Evolutionary conservation across 768 basidiomycete species (phyloP).

Genomic region (Suillus ampliporus): DNA sequence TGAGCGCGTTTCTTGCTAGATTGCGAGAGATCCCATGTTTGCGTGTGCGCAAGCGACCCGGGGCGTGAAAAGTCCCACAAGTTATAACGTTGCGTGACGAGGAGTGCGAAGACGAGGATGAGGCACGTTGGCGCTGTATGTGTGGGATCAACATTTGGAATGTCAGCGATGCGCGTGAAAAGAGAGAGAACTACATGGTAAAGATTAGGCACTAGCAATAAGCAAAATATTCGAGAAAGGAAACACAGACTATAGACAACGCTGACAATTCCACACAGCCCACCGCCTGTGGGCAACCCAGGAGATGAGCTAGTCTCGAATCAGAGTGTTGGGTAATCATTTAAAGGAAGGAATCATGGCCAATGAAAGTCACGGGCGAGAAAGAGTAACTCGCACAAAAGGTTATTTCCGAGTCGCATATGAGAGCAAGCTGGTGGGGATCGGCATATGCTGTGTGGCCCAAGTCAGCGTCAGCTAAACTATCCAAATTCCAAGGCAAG

Average conservation of each 20-base stretch:
- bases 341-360: constrained; percentile 2
- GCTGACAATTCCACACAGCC: constrained; percentile 78
- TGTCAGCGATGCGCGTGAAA: constrained; percentile 76
- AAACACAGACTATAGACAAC: constrained; percentile 73
- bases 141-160: constrained; percentile 77
- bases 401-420: constrained; percentile 73
- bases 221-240: not conserved
- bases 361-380: constrained; percentile 5
- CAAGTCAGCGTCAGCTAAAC: constrained; percentile 7
- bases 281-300: constrained; percentile 45
- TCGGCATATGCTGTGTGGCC: constrained; percentile 70
- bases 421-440: constrained; percentile 62
- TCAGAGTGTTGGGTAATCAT: constrained; percentile 65
- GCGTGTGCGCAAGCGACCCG: constrained; percentile 30
- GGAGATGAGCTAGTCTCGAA: constrained; percentile 53
- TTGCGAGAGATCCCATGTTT: constrained; percentile 4
- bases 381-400: not conserved
- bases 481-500: not conserved
- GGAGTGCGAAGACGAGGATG: constrained; percentile 68
- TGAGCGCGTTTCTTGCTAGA: constrained; percentile 40
- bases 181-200: constrained; percentile 68
- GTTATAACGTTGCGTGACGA: constrained; percentile 27
- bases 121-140: constrained; percentile 80
- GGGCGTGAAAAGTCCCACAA: constrained; percentile 29
- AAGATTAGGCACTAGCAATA: constrained; percentile 10